Conservation (phyloP, 192 early-diverging fungal species). For the Funneliformis mosseae region DNA sequence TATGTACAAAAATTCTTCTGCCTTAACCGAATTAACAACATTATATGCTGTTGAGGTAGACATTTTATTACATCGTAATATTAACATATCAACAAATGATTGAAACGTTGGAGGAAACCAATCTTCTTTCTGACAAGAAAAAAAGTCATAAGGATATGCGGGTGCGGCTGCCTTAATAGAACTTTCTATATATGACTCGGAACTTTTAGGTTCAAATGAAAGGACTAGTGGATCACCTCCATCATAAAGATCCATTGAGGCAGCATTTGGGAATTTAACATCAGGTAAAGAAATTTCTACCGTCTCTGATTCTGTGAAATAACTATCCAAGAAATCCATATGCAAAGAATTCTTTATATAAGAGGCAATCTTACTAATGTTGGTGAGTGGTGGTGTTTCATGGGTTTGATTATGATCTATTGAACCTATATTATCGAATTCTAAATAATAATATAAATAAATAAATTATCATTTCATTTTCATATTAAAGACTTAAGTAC, state of each 20-base stretch:
- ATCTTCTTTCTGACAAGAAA: too few species aligned
- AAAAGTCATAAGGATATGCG: too few species aligned
- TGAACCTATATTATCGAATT: slow-evolving; percentile 26
- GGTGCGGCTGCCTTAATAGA: too few species aligned
- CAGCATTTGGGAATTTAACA: too few species aligned
- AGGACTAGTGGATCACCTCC: too few species aligned
- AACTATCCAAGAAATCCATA: slow-evolving; percentile 10
- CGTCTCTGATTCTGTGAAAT: background rate
- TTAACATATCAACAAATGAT: too few species aligned
- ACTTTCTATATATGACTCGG: too few species aligned
- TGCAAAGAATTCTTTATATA: slow-evolving; percentile 25
- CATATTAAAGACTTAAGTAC: background rate
- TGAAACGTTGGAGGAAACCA: too few species aligned
- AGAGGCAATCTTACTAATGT: slow-evolving; percentile 20
- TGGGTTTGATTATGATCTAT: background rate
- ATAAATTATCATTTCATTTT: background rate
- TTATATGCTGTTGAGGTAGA: slow-evolving; percentile 24
- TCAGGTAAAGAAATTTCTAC: background rate
- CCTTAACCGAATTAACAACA: slow-evolving; percentile 18
- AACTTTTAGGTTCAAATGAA: too few species aligned
- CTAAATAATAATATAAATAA: slow-evolving; percentile 8
- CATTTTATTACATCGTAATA: background rate
- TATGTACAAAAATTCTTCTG: slow-evolving; percentile 12
- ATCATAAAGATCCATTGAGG: too few species aligned
- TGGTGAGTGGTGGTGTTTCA: background rate